phyloP scores from a whole-genome alignment of 805 yeast species.

The Jamesozyma spencerorum region DNA sequence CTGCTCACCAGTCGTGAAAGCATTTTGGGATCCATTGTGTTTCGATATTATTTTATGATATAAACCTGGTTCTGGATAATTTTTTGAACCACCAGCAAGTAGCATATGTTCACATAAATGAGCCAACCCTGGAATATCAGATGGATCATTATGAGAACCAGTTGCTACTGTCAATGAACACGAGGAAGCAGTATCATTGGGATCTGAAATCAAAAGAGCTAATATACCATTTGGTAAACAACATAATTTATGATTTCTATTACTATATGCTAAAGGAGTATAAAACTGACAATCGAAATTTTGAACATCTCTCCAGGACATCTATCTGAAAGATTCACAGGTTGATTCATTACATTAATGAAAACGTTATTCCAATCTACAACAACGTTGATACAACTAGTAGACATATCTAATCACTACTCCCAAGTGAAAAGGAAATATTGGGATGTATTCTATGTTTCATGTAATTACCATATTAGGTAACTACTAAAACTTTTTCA shows the following conservation, averaged over 20 bases:
- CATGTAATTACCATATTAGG: no score
- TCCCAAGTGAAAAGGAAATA: no score
- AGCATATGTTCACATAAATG: conserved; percentile 81
- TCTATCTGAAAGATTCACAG: no score
- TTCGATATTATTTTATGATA: conserved; percentile 37
- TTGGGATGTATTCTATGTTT: no score
- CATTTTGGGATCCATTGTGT: conserved; percentile 54
- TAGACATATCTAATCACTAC: not conserved
- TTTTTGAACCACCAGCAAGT: conserved; percentile 44
- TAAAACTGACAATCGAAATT: conserved; percentile 20
- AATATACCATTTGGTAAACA: conserved; percentile 60
- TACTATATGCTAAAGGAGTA: conserved; percentile 31
- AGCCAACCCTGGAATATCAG: conserved; percentile 66
- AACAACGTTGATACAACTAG: not conserved
- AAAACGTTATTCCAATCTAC: not conserved
- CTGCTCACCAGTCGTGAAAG: conserved; percentile 58
- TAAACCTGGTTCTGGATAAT: conserved; percentile 39
- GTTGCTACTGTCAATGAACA: conserved; percentile 67
- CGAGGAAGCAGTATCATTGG: conserved; percentile 52
- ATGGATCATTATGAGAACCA: conserved; percentile 78
- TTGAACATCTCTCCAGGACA: conserved; percentile 16
- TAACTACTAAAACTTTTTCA: no score
- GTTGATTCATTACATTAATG: not conserved
- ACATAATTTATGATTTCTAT: conserved; percentile 37
- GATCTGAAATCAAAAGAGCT: conserved; percentile 67